phyloP scores from a whole-genome alignment of 352 stramenopile genomes.

The Pythium volutum region DNA sequence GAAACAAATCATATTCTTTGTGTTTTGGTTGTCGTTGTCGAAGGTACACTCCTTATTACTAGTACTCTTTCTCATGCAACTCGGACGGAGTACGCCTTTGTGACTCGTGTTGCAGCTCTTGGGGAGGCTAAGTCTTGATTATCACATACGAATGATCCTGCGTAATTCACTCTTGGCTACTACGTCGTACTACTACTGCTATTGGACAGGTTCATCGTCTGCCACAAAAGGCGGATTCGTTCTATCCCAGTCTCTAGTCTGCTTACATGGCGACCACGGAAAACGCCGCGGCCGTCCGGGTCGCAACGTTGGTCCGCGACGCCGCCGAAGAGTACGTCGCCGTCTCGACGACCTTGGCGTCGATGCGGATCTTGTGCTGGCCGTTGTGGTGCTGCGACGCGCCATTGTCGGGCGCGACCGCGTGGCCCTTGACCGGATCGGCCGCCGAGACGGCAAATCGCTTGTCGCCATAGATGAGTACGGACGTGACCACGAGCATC shows the following conservation, averaged over 20 bases:
- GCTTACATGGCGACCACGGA: constrained; percentile 34
- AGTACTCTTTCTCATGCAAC: no score
- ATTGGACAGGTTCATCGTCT: no score
- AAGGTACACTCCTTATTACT: no score
- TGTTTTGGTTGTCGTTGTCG: no score
- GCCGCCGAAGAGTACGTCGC: constrained; percentile 23
- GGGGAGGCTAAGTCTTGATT: no score
- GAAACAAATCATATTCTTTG: no score
- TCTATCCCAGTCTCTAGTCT: neutral
- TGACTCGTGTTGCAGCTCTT: no score
- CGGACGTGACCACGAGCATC: constrained; percentile 67
- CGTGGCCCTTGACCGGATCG: constrained; percentile 27
- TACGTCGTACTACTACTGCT: no score
- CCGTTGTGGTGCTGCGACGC: constrained; percentile 2
- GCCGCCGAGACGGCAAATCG: constrained; percentile 47
- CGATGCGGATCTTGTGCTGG: constrained; percentile 58
- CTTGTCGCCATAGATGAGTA: constrained; percentile 87
- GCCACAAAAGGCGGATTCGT: no score
- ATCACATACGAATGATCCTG: no score
- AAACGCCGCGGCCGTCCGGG: constrained; percentile 41
- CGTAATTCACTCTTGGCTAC: no score
- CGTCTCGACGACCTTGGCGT: constrained; percentile 33
- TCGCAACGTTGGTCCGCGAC: constrained; percentile 38
- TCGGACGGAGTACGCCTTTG: no score
- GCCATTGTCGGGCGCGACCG: constrained; percentile 25